Evolutionary conservation across 148 eudicot species (phyloP), one percentile per base, ranked within the genome.

Genomic region (Selenicereus undatus): DNA sequence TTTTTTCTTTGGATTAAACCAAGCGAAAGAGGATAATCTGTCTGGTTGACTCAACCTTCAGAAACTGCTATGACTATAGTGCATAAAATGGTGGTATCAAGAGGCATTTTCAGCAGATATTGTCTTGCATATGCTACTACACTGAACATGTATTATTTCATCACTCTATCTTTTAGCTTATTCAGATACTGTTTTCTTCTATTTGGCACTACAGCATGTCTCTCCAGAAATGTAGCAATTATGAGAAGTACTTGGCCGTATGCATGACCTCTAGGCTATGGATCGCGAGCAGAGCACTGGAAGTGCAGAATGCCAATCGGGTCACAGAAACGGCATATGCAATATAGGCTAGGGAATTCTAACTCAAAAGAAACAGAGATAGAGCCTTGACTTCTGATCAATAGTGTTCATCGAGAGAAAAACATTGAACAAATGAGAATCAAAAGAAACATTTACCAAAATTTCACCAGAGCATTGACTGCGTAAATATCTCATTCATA

Each of bases 401-500:
- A 48, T 56, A 17, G n/a, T 20, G 7, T 56, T 20, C 62, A 18
- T 20, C 4, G n/a, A 56, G 17, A 20, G 62, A 56, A 5, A 20
- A 56, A n/a, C n/a, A 9, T n/a, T 3, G 18, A 66, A 66, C 35
- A 66, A 66, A 2, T 26, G 27, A n/a, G 16, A 26, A 76, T 74
- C 36, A 70, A 78, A 70, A 74, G 45, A 81, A 56, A 45, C 29
- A 68, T 62, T 36, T 56, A 65, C 10, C 26, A 62, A 32, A 26
- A 29, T 21, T 35, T 78, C 27, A 32, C 36, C 58, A 43, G 18
- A 27, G 5, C 62, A 75, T 74, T 43, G 16, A 84, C 68, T 22
- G 73, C 68, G 50, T 14, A 60, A 22, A 76, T 22, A 76, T 71
- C 82, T 74, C 45, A 69, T 52, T 65, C 71, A 66, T 66, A 66